Base-by-base conservation (phyloP, 2,329 filamentous ascomycete species). In the Fusarium hostae region DNA sequence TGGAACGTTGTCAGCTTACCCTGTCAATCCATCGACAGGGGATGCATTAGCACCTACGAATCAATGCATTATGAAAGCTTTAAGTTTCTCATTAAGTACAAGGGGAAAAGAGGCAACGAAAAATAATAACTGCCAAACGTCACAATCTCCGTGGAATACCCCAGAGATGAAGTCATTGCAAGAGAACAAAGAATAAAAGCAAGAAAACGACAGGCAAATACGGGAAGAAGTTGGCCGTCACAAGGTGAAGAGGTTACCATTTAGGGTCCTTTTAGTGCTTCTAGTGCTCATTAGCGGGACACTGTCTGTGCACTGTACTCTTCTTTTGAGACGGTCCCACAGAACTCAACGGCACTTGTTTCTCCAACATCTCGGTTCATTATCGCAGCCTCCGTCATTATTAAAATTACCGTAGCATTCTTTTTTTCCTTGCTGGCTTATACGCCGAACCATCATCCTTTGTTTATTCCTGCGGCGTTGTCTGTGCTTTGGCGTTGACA, bases 361-460 rank as follows among this genome's bases (percentile, higher is more conserved):
- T 73, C 65, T 73, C 68, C 61, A 76, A 66, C 50, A 74, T 72
- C 59, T 76, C 74, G 66, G 72, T 67, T 76, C 60, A 60, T 61
- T 48, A 47, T 71, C 60, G 63, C 45, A 51, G 50, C 55, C 71
- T 68, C 47, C 54, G 39, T 66, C 72, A 59, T 64, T 45, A 52
- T 64, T 65, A 65, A 70, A 65, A 68, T 50, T 68, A 68, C 50
- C 50, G 64, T 66, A 70, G 57, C 70, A 73, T 68, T 75, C 68
- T 72, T 74, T 72, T 74, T 52, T 67, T 63, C 30, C 59, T 51
- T 35, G 50, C 15, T 56, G 55, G 63, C 55, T 47, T 48, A 40
- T 22, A 45, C 50, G 47, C 50, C 41, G 50, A 48, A 45, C 32
- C 52, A 44, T 50, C 47, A 50, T 71, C 54, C 61, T 58, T 71